Evolutionary conservation across 495 filamentous ascomycete species (phyloP), one percentile per base, ranked within the genome.

Genomic region (Apodospora peruviana): DNA sequence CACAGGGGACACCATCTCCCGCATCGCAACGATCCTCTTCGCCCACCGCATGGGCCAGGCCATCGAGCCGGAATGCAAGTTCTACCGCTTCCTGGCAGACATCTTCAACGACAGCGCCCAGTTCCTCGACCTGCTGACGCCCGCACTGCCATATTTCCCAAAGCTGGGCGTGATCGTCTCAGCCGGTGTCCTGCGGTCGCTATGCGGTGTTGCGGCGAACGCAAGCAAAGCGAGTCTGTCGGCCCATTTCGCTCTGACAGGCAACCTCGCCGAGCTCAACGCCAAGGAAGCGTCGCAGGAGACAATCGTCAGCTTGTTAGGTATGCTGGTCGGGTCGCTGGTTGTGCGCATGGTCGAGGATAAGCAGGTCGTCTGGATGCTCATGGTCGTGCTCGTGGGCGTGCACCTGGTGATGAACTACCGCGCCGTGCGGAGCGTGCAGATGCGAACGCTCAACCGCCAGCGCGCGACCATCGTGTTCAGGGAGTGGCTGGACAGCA

Each of bases 211-310:
- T 16, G 86, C 91, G 0, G 91, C 88, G 4, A 88, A 85, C 11
- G 89, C 88, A 41, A 85, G 87, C 18, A 98, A 98, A 66, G 91
- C 91, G 2, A 90, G 84, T 57, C 65, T 98, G 56, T 91, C 86
- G 58, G 89, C 88, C 18, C 93, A 98, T 70, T 98, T 98, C 68
- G 88, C 91, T 5, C 77, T 70, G 52, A 80, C 80, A 65, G 89
- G 88, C n/a, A 96, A 96, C 67, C 65, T 97, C 36, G 91, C 87
- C 10, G 91, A 97, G 64, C 73, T 97, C 37, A 96, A 96, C 69
- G 91, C 91, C 42, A 80, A 98, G 81, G 91, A 98, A 60, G 91
- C 90, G 19, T 91, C 87, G 51, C 91, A 98, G 71, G 91, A 98
- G 69, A 98, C 91, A 0, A 77, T 96, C 32, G 90, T 98, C 45